Evolutionary conservation across 2,329 filamentous ascomycete species (phyloP), one percentile per base, ranked within the genome.

Genomic region (Sporothrix variecibatus): DNA sequence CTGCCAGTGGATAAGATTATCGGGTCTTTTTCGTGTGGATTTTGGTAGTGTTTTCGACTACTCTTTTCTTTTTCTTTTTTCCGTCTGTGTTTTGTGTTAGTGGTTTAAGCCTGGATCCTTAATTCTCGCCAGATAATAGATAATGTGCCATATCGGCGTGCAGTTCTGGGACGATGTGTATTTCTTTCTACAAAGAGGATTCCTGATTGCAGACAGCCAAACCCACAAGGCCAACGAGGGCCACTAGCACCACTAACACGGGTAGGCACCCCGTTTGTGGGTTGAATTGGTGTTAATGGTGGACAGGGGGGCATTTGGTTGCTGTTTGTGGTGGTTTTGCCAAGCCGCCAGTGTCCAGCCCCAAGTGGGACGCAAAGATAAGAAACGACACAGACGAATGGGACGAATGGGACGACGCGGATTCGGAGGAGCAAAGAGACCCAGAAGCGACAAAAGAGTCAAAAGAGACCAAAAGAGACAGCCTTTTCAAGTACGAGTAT

Each of bases 321-420:
- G 43, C 38, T 46, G 28, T 71, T 34, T 26, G 40, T 72, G 70
- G 70, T 31, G 38, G 9, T 46, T 67, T 49, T 73, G 75, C 75
- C 75, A 76, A 76, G 75, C 49, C 75, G 73, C 74, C 72, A 73
- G 58, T 43, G 51, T 71, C 71, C 69, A 74, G 46, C n/a, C 38
- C 74, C 46, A 75, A 73, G 75, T 75, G 75, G 76, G 73, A 64
- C 74, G 40, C 53, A 76, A 20, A 76, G 76, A 76, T 76, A 76
- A 76, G 76, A 17, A 58, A 49, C 9, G 26, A 43, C 43, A 31
- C 28, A 64, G 72, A 73, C 74, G 72, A 75, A 75, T 56, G 26
- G 26, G 51, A 56, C 51, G 51, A 56, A 49, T 75, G 71, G 73
- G 74, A 75, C 72, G 53, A 64, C 75, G 72, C 56, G 72, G 58